These are phyloP conservation scores for Microbotryum intermedium DNA, from an alignment of 1,284 basidiomycete species.

Conservation along the genomic window DNA sequence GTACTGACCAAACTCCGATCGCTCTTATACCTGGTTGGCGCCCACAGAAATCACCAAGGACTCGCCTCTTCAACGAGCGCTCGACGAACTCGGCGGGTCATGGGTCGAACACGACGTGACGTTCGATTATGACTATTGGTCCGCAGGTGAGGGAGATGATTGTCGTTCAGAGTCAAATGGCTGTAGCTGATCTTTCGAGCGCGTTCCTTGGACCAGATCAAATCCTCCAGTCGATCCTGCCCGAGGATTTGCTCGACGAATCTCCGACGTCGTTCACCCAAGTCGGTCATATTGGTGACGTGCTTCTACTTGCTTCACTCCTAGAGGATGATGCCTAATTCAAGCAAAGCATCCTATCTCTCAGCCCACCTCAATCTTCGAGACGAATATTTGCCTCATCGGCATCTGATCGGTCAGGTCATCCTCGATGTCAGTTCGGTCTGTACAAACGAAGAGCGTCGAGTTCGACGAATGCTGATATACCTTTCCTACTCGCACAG, in stretches of 20 bases:
- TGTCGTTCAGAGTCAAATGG: not conserved
- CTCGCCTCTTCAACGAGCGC: too few species aligned
- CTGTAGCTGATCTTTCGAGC: not conserved
- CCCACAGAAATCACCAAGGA: too few species aligned
- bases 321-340: not conserved
- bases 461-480: slow-evolving; percentile 2
- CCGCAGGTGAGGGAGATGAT: slow-evolving; percentile 51
- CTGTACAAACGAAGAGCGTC: slow-evolving; percentile 11
- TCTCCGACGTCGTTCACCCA: slow-evolving; percentile 80
- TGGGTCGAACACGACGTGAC: slow-evolving; percentile 48
- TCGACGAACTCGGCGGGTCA: too few species aligned
- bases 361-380: slow-evolving; percentile 76
- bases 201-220: slow-evolving; percentile 53
- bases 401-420: slow-evolving; percentile 80
- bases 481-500: slow-evolving; percentile 42
- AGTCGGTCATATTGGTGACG: slow-evolving; percentile 79
- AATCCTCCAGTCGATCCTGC: slow-evolving; percentile 68
- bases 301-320: slow-evolving; percentile 39
- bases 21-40: too few species aligned
- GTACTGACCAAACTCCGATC: too few species aligned
- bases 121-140: slow-evolving; percentile 78
- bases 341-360: not conserved
- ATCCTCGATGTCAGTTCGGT: slow-evolving; percentile 67
- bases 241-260: slow-evolving; percentile 61
- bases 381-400: slow-evolving; percentile 83